Evolutionary conservation across 306 rosid species (phyloP).

Genomic region (Echinosophora koreensis): DNA sequence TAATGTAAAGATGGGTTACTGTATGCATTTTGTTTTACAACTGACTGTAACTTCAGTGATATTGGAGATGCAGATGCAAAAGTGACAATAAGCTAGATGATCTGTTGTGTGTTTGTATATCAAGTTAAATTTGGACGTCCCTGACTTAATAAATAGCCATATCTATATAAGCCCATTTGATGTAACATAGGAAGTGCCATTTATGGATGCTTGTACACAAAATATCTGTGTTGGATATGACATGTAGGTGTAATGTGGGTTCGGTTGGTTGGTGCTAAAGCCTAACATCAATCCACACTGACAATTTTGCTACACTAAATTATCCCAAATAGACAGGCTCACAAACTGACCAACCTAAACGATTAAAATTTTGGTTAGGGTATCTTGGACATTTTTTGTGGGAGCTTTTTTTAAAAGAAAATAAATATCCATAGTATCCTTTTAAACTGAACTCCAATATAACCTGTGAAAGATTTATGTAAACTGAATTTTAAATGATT

Average conservation of each 20-base stretch:
- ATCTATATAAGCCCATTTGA: background rate
- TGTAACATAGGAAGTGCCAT: background rate
- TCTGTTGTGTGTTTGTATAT: background rate
- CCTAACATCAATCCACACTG: background rate
- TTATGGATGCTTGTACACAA: slow-evolving; percentile 10
- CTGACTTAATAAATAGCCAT: background rate
- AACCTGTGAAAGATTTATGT: background rate
- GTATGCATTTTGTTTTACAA: background rate
- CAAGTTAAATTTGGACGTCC: background rate
- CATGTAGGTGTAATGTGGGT: background rate
- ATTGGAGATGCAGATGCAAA: background rate
- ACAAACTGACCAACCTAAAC: background rate
- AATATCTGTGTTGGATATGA: background rate
- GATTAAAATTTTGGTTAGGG: background rate
- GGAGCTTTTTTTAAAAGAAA: background rate
- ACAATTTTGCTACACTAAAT: background rate
- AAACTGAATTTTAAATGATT: slow-evolving; percentile 6
- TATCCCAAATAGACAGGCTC: background rate
- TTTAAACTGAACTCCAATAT: background rate
- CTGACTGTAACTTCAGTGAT: background rate
- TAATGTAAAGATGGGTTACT: background rate
- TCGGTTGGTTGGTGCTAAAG: background rate
- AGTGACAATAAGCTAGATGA: slow-evolving; percentile 12
- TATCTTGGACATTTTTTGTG: background rate
- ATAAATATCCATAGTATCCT: background rate